phyloP scores from a whole-genome alignment of 768 basidiomycete species.

The Phlebiopsis flavidoalba region DNA sequence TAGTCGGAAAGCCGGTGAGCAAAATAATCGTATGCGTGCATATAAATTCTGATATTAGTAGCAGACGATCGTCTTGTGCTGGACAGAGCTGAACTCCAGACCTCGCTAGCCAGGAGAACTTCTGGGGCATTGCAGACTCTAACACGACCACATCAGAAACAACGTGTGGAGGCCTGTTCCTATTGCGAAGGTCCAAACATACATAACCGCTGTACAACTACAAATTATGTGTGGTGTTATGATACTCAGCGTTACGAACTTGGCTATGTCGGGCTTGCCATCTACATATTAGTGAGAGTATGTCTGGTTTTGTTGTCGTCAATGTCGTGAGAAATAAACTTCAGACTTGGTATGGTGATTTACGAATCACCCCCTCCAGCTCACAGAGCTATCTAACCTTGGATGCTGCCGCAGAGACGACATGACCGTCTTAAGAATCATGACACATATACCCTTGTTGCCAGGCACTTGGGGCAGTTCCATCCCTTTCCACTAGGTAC shows the following conservation, averaged over 20 bases:
- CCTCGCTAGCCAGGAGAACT: slow-evolving; percentile 14
- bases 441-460: slow-evolving; percentile 53
- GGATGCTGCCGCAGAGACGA: slow-evolving; percentile 60
- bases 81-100: slow-evolving; percentile 23
- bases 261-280: neutral
- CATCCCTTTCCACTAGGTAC: slow-evolving; percentile 35
- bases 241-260: neutral
- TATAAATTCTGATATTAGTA: slow-evolving; percentile 13
- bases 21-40: neutral
- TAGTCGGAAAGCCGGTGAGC: slow-evolving; percentile 17
- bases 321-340: neutral
- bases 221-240: neutral
- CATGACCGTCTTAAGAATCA: slow-evolving; percentile 78
- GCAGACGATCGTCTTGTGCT: slow-evolving; percentile 22
- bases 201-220: neutral
- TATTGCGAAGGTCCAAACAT: slow-evolving; percentile 20
- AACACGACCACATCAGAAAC: slow-evolving; percentile 21
- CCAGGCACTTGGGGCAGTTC: slow-evolving; percentile 64
- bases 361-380: neutral
- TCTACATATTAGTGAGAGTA: neutral
- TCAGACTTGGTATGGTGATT: neutral
- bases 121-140: slow-evolving; percentile 19
- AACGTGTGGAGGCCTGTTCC: slow-evolving; percentile 44
- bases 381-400: slow-evolving; percentile 31
- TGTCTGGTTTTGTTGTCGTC: too few relatives aligned